Conservation (phyloP, 768 basidiomycete genomes). For the Boletus vermiculosoides region DNA sequence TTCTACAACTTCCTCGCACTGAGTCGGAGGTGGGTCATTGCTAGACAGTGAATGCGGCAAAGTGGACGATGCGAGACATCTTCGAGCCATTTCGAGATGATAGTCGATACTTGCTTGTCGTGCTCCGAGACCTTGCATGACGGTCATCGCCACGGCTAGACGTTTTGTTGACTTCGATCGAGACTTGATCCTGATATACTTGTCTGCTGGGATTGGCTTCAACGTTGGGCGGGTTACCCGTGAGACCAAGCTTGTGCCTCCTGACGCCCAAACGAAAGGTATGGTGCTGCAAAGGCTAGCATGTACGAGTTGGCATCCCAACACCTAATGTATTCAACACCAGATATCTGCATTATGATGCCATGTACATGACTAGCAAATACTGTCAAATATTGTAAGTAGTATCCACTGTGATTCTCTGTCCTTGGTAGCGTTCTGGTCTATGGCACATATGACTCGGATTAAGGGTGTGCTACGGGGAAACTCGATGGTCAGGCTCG, state of each 20-base stretch:
- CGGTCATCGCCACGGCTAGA: background rate
- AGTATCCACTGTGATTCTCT: background rate
- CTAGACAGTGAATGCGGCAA: background rate
- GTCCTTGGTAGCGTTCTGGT: background rate
- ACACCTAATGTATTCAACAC: conserved; percentile 1
- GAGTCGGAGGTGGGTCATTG: background rate
- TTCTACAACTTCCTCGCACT: conserved; percentile 1
- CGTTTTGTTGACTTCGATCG: background rate
- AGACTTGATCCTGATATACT: background rate
- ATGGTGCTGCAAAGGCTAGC: background rate
- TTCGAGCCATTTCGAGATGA: conserved; percentile 18
- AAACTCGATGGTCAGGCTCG: conserved; percentile 3
- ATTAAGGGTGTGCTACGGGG: background rate
- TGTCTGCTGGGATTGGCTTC: background rate
- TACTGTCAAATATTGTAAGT: too few relatives aligned
- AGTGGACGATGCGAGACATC: conserved; percentile 13
- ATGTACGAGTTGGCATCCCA: too few relatives aligned
- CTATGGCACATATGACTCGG: background rate
- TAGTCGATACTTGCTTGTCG: conserved; percentile 20
- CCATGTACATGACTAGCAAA: too few relatives aligned
- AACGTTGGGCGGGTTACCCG: background rate
- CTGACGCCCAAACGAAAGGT: background rate
- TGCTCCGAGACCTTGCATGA: conserved; percentile 12
- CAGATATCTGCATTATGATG: background rate
- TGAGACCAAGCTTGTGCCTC: background rate